These are phyloP conservation scores for Verticillium dahliae DNA, from an alignment of 2,329 filamentous ascomycete genomes.

Conservation along the genomic window DNA sequence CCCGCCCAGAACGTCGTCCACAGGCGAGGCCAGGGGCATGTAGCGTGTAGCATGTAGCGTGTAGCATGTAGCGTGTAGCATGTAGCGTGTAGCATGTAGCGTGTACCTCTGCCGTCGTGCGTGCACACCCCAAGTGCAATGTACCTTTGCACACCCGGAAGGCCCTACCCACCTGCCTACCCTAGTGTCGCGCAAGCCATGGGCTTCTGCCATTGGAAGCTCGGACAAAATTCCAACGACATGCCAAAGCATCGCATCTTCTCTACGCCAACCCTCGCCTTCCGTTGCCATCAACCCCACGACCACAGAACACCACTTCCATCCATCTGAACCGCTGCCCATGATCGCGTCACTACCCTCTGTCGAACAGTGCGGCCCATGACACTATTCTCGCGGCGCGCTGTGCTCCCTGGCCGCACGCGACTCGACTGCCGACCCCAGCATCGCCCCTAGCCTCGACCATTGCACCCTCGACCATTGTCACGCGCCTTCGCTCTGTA, in stretches of 20 bases:
- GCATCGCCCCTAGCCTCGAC: not conserved
- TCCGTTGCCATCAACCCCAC: constrained; percentile 7
- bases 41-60: not conserved
- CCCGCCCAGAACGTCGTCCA: not conserved
- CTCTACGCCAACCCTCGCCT: constrained; percentile 2
- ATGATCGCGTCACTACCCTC: constrained; percentile 33
- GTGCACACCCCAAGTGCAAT: not conserved
- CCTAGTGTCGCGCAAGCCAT: not conserved
- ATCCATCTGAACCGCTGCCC: constrained; percentile 33
- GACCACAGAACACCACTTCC: constrained; percentile 30
- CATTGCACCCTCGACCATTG: not conserved
- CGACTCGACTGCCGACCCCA: constrained; percentile 29
- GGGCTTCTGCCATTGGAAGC: not conserved
- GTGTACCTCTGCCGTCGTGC: not conserved
- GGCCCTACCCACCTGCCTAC: not conserved
- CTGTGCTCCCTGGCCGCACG: constrained; percentile 39
- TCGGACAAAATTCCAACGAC: constrained; percentile 22
- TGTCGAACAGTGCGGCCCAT: constrained; percentile 36
- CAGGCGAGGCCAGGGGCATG: not conserved
- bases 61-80: not conserved
- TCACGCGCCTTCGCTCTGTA: not conserved
- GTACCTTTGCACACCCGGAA: not conserved
- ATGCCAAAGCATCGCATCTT: constrained; percentile 8
- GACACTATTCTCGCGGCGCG: constrained; percentile 33
- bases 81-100: not conserved